A percentile compares a stretch with the other conserved stretches of the same genome.
Evolutionary conservation across 352 stramenopile species (phyloP).

Genomic region (Pelagophyceae sp.): DNA sequence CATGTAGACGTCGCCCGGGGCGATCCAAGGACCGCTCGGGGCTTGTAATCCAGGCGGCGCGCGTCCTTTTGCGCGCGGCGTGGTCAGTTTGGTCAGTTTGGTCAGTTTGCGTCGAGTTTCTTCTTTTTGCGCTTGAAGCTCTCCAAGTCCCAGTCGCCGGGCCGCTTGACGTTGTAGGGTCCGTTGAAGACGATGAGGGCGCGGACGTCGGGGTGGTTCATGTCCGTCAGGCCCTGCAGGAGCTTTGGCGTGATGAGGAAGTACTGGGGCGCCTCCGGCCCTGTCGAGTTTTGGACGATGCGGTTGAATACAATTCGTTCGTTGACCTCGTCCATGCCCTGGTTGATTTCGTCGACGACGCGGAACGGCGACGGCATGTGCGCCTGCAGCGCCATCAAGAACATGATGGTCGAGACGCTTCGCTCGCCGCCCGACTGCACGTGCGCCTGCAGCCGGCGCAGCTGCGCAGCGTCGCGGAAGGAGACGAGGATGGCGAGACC

Average conservation of each 20-base stretch:
- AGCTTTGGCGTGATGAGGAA: slow-evolving; percentile 82
- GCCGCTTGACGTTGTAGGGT: slow-evolving; percentile 40
- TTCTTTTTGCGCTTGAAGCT: not conserved
- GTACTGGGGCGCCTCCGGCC: slow-evolving; percentile 51
- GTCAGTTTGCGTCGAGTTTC: not conserved
- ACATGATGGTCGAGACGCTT: slow-evolving; percentile 76
- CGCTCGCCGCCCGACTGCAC: slow-evolving; percentile 72
- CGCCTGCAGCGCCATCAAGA: slow-evolving; percentile 74
- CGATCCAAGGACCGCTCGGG: too few relatives aligned
- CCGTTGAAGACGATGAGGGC: slow-evolving; percentile 73
- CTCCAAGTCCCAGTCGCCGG: slow-evolving; percentile 44
- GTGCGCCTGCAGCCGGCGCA: slow-evolving; percentile 55
- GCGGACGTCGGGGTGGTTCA: slow-evolving; percentile 64
- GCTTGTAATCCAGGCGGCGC: too few relatives aligned
- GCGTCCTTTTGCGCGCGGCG: too few relatives aligned
- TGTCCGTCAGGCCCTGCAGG: slow-evolving; percentile 56
- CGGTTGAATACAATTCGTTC: slow-evolving; percentile 69
- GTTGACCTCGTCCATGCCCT: slow-evolving; percentile 75
- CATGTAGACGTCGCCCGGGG: too few relatives aligned
- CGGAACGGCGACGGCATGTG: slow-evolving; percentile 66
- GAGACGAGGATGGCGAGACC: slow-evolving; percentile 67
- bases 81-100: not conserved
- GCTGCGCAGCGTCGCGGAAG: slow-evolving; percentile 54
- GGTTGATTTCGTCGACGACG: slow-evolving; percentile 83
- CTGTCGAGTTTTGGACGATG: slow-evolving; percentile 60